Base-by-base conservation (phyloP, 208 protist species). In the Naegleria gruberi region DNA sequence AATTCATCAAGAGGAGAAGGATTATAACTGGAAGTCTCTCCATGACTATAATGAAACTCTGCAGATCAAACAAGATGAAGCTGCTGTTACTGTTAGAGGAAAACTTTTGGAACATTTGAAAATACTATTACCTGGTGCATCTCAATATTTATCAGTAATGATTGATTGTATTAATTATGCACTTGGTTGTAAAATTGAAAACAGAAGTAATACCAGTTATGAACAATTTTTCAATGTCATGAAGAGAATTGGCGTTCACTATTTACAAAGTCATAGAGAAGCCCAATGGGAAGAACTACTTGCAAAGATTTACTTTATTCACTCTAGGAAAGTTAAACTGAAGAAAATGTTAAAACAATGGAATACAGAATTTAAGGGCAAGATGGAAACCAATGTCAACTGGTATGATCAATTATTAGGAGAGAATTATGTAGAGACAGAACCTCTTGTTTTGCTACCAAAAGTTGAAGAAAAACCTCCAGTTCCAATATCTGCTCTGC, bases 101-200 rank as follows among this genome's bases (percentile, higher is more conserved):
- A 44, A 7, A 34, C 15, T 86, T 0, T 86, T 86, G 37, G 41
- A 46, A 46, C 34, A 46, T 15, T 30, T 86, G 40, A 46, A 40
- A n/a, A 17, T 37, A 7, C 15, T 86, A 6, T 26, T 86, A 47
- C 82, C 82, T 86, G 23, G 41, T n/a, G 41, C 45, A 15, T 43
- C 82, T 17, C 12, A n/a, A 1, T 86, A 86, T 47, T 30, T 86
- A 34, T 23, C 15, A 46, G 12, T 6, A n/a, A 86, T 86, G 41
- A 86, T 86, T 42, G 41, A 86, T 26, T 15, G 45, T 37, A 17
- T 86, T 1, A 46, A 42, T 46, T 23, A 45, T 46, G 82, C 82
- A n/a, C 82, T 86, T 37, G n/a, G 45, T 34, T 86, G 30, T 40
- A 86, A 86, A 30, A 86, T 86, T 86, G 82, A 86, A 86, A 86